These are phyloP conservation scores for Thalassiosira profunda DNA, from an alignment of 108 stramenopile species.

Conservation along the genomic window DNA sequence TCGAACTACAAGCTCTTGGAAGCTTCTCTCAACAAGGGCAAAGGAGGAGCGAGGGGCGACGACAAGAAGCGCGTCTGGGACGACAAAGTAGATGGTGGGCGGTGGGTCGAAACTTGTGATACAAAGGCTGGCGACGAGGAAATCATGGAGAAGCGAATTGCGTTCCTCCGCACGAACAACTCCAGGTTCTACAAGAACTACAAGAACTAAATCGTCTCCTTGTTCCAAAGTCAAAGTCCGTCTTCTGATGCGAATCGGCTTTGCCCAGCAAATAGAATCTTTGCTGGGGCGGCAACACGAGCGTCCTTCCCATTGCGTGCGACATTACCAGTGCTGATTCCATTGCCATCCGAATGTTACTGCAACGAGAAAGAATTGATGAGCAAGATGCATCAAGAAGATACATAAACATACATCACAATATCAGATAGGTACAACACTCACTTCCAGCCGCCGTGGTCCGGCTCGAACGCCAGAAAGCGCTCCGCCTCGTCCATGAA, in stretches of 20 bases:
- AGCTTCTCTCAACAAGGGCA: no score
- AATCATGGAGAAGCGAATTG: no score
- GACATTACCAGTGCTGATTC: slow-evolving; percentile 89
- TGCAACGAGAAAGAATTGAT: slow-evolving; percentile 51
- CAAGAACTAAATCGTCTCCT: no score
- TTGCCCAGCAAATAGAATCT: slow-evolving; percentile 60
- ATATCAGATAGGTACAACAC: slow-evolving; percentile 52
- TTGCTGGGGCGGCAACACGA: slow-evolving; percentile 87
- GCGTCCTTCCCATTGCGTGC: slow-evolving; percentile 90
- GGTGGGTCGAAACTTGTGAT: no score
- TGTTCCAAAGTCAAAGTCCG: no score
- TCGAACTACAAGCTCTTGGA: no score
- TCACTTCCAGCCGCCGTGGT: slow-evolving; percentile 69
- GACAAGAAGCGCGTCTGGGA: no score
- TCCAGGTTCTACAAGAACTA: no score
- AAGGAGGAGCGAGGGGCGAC: no score
- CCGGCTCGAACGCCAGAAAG: slow-evolving; percentile 96
- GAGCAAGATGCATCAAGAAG: slow-evolving; percentile 3
- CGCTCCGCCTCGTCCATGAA: slow-evolving; percentile 59
- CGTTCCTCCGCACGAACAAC: no score
- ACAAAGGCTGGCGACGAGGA: no score
- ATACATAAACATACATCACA: slow-evolving; percentile 8
- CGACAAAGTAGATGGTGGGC: no score
- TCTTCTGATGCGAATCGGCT: slow-evolving; percentile 47
- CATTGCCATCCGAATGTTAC: slow-evolving; percentile 59